Percentiles rank a stretch among this genome's conserved stretches.
Evolutionary conservation across 2,329 filamentous ascomycete species (phyloP).

Genomic region (Xylariales sp.): DNA sequence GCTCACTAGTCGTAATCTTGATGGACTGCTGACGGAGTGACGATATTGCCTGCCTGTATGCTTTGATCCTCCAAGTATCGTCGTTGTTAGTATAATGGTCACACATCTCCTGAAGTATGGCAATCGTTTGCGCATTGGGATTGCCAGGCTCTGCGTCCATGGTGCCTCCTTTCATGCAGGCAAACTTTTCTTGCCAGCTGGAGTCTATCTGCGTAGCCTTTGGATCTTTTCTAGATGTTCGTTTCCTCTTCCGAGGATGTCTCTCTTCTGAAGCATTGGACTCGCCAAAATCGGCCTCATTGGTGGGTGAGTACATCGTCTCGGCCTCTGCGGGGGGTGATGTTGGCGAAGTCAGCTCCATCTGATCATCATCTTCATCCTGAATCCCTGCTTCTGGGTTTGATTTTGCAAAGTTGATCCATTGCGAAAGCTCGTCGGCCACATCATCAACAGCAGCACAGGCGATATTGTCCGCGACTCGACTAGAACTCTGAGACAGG

Average conservation of each 20-base stretch:
- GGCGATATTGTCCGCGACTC: not conserved
- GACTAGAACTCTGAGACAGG: too few relatives aligned
- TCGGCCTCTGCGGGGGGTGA: not conserved
- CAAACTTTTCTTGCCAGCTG: constrained; percentile 44
- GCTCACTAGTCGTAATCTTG: constrained; percentile 62
- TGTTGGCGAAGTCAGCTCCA: constrained; percentile 18
- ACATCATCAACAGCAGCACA: not conserved
- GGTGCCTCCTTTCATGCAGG: constrained; percentile 49
- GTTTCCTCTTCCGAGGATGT: constrained; percentile 15
- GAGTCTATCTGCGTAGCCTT: constrained; percentile 12
- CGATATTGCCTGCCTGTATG: constrained; percentile 75
- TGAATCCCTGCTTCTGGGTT: not conserved
- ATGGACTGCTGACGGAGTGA: constrained; percentile 61
- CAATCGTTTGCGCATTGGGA: constrained; percentile 73
- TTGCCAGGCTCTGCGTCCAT: constrained; percentile 43
- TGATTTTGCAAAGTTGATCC: not conserved
- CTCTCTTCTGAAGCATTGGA: constrained; percentile 9
- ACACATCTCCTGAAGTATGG: constrained; percentile 73
- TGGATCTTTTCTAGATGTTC: constrained; percentile 13
- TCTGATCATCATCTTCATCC: constrained; percentile 10
- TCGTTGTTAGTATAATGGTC: constrained; percentile 70
- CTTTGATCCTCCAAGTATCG: constrained; percentile 71
- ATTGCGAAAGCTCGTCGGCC: not conserved
- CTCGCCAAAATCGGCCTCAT: constrained; percentile 13
- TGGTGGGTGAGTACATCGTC: not conserved